Evolutionary conservation across 2,329 filamentous ascomycete genomes (phyloP).

Genomic region (Pseudonectria foliicola): DNA sequence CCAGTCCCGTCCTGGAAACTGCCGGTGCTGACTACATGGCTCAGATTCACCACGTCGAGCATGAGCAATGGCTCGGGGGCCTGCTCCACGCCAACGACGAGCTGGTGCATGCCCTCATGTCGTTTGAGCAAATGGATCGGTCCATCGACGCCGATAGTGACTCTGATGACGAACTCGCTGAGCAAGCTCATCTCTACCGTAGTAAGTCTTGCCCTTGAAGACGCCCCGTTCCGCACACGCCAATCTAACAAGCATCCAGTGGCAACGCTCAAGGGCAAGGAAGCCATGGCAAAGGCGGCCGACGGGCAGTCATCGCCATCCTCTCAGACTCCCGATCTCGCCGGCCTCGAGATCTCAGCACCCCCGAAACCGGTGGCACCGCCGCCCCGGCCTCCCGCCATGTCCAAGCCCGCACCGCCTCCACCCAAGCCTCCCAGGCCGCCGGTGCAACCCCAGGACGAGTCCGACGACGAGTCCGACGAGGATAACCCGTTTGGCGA

Average conservation of each 20-base stretch:
- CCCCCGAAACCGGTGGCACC: constrained; percentile 37
- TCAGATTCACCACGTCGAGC: constrained; percentile 81
- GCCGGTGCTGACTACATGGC: constrained; percentile 1
- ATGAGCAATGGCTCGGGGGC: constrained; percentile 84
- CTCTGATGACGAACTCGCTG: constrained; percentile 60
- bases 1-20: too few species aligned
- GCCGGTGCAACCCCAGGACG: constrained; percentile 8
- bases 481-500: constrained; percentile 87
- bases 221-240: constrained; percentile 10
- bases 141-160: constrained; percentile 72
- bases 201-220: constrained; percentile 34
- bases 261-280: constrained; percentile 45
- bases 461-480: constrained; percentile 34
- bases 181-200: constrained; percentile 58
- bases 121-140: constrained; percentile 87
- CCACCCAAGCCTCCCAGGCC: constrained; percentile 15
- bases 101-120: constrained; percentile 87
- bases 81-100: constrained; percentile 93
- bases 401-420: constrained; percentile 14
- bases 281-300: constrained; percentile 34
- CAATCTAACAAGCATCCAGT: constrained; percentile 32
- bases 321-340: constrained; percentile 36
- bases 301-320: constrained; percentile 30
- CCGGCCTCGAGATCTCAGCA: constrained; percentile 35
- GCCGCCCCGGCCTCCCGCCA: constrained; percentile 33